A percentile compares a stretch with the other conserved stretches of the same genome.
These are phyloP conservation scores for Aspergillus pseudoviridinutans DNA, from an alignment of 2,329 filamentous ascomycete genomes.

Conservation along the genomic window DNA sequence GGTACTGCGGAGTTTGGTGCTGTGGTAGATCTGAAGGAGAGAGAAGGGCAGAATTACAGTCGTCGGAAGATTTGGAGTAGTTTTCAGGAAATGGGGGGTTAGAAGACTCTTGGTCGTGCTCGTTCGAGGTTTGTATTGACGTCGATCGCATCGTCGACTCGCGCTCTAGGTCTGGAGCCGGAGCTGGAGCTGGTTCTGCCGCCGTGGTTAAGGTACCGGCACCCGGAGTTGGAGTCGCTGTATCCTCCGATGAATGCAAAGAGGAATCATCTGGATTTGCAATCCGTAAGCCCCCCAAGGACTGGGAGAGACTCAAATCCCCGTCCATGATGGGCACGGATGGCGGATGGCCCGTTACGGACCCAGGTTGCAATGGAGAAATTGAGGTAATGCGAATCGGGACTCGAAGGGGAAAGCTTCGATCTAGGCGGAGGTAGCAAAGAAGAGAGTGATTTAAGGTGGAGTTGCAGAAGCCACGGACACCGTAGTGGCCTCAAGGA, in stretches of 20 bases:
- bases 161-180: conserved; percentile 15
- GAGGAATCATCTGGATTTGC: conserved; percentile 84
- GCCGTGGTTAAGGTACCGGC: conserved; percentile 21
- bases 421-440: neutral
- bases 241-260: conserved; percentile 34
- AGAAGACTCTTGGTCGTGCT: conserved; percentile 17
- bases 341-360: neutral
- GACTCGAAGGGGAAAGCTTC: neutral
- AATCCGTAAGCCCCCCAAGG: conserved; percentile 89
- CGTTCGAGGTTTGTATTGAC: conserved; percentile 10
- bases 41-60: conserved; percentile 42
- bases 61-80: conserved; percentile 27
- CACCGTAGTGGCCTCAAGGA: conserved; percentile 7
- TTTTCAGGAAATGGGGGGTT: conserved; percentile 19
- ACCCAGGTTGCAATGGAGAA: neutral
- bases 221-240: conserved; percentile 20
- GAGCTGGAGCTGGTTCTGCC: conserved; percentile 10
- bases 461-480: conserved; percentile 1
- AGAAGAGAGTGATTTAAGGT: conserved; percentile 5
- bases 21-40: conserved; percentile 44
- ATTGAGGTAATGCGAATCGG: neutral
- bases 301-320: conserved; percentile 87
- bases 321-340: conserved; percentile 67
- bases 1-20: conserved; percentile 41
- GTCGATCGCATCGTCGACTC: conserved; percentile 18